Evolutionary conservation across 2,329 filamentous ascomycete species (phyloP).

Genomic region (Westerdykella aurantiaca): DNA sequence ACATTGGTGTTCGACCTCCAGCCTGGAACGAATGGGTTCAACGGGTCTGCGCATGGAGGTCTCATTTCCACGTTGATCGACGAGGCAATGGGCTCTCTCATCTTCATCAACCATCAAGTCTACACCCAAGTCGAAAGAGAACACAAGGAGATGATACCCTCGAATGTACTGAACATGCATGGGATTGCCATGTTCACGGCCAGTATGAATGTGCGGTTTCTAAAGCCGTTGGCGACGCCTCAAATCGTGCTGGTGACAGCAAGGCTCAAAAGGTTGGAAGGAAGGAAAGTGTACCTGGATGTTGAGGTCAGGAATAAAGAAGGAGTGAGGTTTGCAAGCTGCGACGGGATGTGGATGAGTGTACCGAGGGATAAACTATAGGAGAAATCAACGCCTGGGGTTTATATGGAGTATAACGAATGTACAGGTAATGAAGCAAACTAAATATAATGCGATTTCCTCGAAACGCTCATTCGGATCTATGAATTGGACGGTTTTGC

Average conservation of each 20-base stretch:
- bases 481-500: no score
- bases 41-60: slow-evolving; percentile 4
- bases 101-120: slow-evolving; percentile 1
- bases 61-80: slow-evolving; percentile 4
- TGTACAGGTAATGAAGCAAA: no score
- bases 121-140: neutral
- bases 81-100: slow-evolving; percentile 5
- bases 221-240: slow-evolving; percentile 1
- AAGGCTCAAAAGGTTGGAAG: slow-evolving; percentile 1
- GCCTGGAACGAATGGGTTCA: slow-evolving; percentile 3
- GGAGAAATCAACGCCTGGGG: no score
- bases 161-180: slow-evolving; percentile 4
- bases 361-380: slow-evolving; percentile 1
- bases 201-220: slow-evolving; percentile 4
- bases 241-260: slow-evolving; percentile 3
- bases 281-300: slow-evolving; percentile 2
- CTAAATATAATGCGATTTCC: no score
- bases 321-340: neutral
- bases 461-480: no score
- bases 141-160: neutral
- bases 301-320: neutral
- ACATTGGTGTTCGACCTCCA: slow-evolving; percentile 2
- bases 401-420: no score
- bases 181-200: slow-evolving; percentile 4
- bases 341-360: slow-evolving; percentile 2